Evolutionary conservation across 768 basidiomycete genomes (phyloP).

Genomic region (Macrocybe gigantea): DNA sequence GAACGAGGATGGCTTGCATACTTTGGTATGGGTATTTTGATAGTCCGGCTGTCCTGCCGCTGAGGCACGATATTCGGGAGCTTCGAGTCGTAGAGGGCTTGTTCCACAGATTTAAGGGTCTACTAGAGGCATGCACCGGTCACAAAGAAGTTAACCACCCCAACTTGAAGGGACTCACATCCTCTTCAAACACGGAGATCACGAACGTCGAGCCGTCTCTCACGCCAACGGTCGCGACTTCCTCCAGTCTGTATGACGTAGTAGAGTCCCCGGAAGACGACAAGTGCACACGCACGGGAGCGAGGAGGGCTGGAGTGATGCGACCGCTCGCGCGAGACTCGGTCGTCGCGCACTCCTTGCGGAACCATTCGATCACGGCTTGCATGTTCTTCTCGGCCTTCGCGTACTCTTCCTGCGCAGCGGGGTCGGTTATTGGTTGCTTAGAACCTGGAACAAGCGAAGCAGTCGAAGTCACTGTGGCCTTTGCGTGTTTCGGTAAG

Average conservation of each 20-base stretch:
- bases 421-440: constrained; percentile 48
- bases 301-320: constrained; percentile 66
- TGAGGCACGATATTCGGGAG: constrained; percentile 72
- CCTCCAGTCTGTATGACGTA: constrained; percentile 36
- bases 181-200: constrained; percentile 73
- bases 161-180: constrained; percentile 40
- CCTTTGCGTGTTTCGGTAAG: no score
- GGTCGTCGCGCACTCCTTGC: constrained; percentile 67
- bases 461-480: constrained; percentile 40
- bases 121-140: constrained; percentile 33
- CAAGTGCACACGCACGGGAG: constrained; percentile 57
- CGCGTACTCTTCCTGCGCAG: constrained; percentile 52
- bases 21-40: constrained; percentile 81
- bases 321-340: constrained; percentile 74
- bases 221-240: constrained; percentile 77
- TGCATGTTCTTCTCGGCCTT: constrained; percentile 63
- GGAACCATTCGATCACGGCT: constrained; percentile 62
- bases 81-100: constrained; percentile 70
- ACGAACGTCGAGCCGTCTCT: constrained; percentile 70
- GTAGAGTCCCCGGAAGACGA: constrained; percentile 30
- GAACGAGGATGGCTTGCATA: constrained; percentile 20
- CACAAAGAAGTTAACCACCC: constrained; percentile 1
- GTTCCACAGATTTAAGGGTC: constrained; percentile 72
- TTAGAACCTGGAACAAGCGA: constrained; percentile 65
- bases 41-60: constrained; percentile 59